phyloP scores from a whole-genome alignment of 495 filamentous ascomycete genomes.

The Immersiella caudata region DNA sequence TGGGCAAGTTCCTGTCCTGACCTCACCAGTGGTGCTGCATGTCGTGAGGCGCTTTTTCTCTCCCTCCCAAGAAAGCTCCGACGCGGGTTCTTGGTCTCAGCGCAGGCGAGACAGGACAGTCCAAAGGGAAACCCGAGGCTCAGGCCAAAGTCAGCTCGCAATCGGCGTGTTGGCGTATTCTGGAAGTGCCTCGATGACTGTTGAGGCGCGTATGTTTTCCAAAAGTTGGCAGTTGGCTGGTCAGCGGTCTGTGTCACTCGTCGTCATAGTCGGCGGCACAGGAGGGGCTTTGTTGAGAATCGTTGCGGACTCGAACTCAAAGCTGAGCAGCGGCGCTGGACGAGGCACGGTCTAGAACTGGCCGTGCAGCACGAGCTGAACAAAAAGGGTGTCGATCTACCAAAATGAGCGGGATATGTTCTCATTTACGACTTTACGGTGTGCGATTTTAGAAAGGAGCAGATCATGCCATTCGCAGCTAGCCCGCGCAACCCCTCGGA shows the following conservation, averaged over 20 bases:
- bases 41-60: not conserved
- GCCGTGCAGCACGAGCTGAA: not conserved
- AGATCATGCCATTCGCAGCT: not conserved
- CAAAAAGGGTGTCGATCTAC: not conserved
- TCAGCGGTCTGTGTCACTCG: slow-evolving; percentile 22
- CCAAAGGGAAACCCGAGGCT: not conserved
- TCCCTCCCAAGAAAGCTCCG: not conserved
- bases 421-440: not conserved
- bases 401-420: not conserved
- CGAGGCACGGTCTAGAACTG: slow-evolving; percentile 5
- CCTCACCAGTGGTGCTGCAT: slow-evolving; percentile 8
- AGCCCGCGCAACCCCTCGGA: not conserved
- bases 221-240: slow-evolving; percentile 8
- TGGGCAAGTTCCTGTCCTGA: slow-evolving; percentile 25
- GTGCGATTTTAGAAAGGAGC: not conserved
- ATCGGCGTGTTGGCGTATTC: not conserved
- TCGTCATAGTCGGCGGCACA: slow-evolving; percentile 25
- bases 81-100: not conserved
- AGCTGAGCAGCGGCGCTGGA: not conserved
- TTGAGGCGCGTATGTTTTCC: not conserved
- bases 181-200: not conserved
- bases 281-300: not conserved
- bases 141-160: not conserved
- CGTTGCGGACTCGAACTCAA: slow-evolving; percentile 1
- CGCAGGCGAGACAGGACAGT: not conserved